Percentiles rank a stretch among this genome's conserved stretches.
Evolutionary conservation across 257 asterid genomes (phyloP).

Genomic region (Jasminum sambac): DNA sequence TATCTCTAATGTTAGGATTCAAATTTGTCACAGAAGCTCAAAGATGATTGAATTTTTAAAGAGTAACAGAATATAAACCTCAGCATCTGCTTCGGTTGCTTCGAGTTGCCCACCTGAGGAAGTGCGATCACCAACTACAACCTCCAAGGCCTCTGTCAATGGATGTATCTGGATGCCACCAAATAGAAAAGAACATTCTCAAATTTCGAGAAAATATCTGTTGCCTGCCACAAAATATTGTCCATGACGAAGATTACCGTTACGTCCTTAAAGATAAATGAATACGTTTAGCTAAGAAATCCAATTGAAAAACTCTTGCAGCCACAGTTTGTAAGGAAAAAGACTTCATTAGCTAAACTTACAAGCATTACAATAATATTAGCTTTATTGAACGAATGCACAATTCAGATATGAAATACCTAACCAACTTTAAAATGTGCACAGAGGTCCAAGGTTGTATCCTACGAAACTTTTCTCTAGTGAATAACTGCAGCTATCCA

Average conservation of each 20-base stretch:
- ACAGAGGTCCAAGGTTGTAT: slow-evolving; percentile 79
- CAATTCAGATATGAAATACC: slow-evolving; percentile 40
- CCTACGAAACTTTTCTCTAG: slow-evolving; percentile 97
- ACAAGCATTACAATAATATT: slow-evolving; percentile 5
- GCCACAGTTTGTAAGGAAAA: slow-evolving; percentile 63
- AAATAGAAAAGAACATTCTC: slow-evolving; percentile 11
- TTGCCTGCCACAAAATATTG: slow-evolving; percentile 17
- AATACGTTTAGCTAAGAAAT: slow-evolving; percentile 80
- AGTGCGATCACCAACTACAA: no score
- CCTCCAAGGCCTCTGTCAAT: no score
- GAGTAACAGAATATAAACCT: no score
- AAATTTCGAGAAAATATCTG: slow-evolving; percentile 14
- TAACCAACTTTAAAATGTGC: slow-evolving; percentile 85
- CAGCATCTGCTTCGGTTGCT: no score
- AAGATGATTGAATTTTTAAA: no score
- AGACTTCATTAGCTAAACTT: slow-evolving; percentile 11
- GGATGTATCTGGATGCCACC: no score
- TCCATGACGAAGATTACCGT: no score
- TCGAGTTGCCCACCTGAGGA: no score
- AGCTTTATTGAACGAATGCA: slow-evolving; percentile 5
- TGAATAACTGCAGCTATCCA: slow-evolving; percentile 91
- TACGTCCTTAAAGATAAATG: slow-evolving; percentile 82
- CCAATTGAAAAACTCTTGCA: slow-evolving; percentile 91
- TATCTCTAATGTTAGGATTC: no score
- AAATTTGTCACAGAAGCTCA: no score